Base-by-base conservation (phyloP, 345 rosid species). In the Citrus unshiu region DNA sequence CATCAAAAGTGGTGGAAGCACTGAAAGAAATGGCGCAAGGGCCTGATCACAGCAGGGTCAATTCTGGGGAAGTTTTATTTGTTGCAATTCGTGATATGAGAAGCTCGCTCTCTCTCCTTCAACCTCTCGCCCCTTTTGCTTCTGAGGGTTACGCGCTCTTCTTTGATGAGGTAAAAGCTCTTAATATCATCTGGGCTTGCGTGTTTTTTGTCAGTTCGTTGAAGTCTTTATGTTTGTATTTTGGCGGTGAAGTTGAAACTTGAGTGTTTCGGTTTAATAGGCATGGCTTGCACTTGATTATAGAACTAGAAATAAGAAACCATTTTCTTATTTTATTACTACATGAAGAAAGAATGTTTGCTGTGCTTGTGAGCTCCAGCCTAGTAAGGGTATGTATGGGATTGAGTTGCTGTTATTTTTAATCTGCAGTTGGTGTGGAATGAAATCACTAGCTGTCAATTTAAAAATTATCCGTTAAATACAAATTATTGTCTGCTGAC, bases 141-240 rank as follows among this genome's bases (percentile, higher is more conserved):
- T 77, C 81, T 32, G 81, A 81, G 40, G 98, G 96, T 51, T 90
- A 88, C 79, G 82, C 89, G 12, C 85, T 91, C 74, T 87, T 86
- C 88, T 93, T 95, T 71, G 95, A 92, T 64, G 93, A 90, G 82
- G 97, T 90, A 51, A 43, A 43, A 43, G 49, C 49, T 43, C 16
- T 43, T 43, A 10, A 74, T 57, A 30, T 57, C 7, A 34, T 6
- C 51, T 73, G 63, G 34, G 27, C n/a, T 6, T 21, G 10, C 73
- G 37, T 16, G 34, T 60, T 68, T 40, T 39, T 6, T 35, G n/a
- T 34, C 64, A 2, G 25, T 61, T 57, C n/a, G 22, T 25, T 70
- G 21, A 65, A 64, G 59, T 59, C 37, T 4, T 25, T 39, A 18
- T 4, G 54, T 0, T 49, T 70, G 39, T 7, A 6, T 49, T 73